These are phyloP conservation scores for Globisporangium yorkense DNA, from an alignment of 352 stramenopile species.

Conservation along the genomic window DNA sequence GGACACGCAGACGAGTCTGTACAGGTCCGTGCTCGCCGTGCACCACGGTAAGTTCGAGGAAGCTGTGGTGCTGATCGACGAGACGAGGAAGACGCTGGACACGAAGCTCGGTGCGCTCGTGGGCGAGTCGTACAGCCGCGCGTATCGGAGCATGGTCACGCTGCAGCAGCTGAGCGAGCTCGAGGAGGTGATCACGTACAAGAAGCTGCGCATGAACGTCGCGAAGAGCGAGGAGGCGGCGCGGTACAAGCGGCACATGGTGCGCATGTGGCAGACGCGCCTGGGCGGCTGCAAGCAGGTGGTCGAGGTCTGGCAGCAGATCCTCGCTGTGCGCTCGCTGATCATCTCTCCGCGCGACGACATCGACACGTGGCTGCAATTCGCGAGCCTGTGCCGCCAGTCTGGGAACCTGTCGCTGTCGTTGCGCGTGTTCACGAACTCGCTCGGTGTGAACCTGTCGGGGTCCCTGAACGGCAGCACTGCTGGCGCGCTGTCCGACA, in stretches of 20 bases:
- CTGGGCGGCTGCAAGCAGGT: slow-evolving; percentile 87
- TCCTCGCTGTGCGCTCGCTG: slow-evolving; percentile 92
- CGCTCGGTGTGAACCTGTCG: slow-evolving; percentile 48
- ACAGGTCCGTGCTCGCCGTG: slow-evolving; percentile 91
- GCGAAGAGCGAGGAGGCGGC: slow-evolving; percentile 68
- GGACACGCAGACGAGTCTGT: slow-evolving; percentile 48
- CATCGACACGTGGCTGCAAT: slow-evolving; percentile 89
- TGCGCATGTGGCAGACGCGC: slow-evolving; percentile 83
- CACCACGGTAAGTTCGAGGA: slow-evolving; percentile 91
- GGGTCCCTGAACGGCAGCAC: slow-evolving; percentile 15
- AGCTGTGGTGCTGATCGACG: slow-evolving; percentile 91
- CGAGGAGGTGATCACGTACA: slow-evolving; percentile 97
- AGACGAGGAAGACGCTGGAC: slow-evolving; percentile 90
- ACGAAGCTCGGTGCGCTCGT: slow-evolving; percentile 94
- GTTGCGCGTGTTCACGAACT: slow-evolving; percentile 83
- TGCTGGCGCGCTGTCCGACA: slow-evolving; percentile 22
- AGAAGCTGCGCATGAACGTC: slow-evolving; percentile 75
- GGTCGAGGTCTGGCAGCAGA: slow-evolving; percentile 90
- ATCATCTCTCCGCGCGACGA: slow-evolving; percentile 85
- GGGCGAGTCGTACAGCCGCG: slow-evolving; percentile 94
- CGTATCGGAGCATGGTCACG: slow-evolving; percentile 96
- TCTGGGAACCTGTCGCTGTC: slow-evolving; percentile 82
- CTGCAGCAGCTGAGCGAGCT: slow-evolving; percentile 96
- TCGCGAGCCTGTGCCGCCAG: slow-evolving; percentile 89
- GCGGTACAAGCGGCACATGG: slow-evolving; percentile 74